A percentile compares a stretch with the other conserved stretches of the same genome.
Evolutionary conservation across 2,329 filamentous ascomycete species (phyloP).

Genomic region (Trichoderma atrobrunneum): DNA sequence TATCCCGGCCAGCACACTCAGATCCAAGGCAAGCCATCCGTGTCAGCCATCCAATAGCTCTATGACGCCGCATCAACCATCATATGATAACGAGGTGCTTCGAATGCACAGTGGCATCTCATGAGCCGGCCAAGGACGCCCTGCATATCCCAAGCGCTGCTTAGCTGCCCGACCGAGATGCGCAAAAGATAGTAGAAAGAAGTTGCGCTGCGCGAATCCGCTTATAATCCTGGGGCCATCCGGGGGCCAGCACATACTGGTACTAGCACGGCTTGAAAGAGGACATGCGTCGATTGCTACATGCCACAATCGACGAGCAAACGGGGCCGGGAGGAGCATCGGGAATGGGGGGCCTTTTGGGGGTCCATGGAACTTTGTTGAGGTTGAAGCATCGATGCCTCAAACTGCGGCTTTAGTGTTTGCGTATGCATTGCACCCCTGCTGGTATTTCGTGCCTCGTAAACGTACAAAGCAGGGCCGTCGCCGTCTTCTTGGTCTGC

Average conservation of each 20-base stretch:
- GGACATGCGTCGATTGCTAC: not conserved
- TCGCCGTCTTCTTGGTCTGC: not conserved
- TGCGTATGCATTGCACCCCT: not conserved
- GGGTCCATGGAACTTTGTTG: conserved; percentile 17
- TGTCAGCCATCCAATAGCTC: not conserved
- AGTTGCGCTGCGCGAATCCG: not conserved
- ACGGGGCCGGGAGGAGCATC: conserved; percentile 8
- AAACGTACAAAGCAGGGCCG: conserved; percentile 7
- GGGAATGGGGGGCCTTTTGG: not conserved
- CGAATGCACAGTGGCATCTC: not conserved
- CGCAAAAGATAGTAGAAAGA: not conserved
- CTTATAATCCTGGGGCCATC: not conserved
- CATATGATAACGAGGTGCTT: not conserved
- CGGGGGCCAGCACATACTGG: not conserved
- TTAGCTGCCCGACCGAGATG: conserved; percentile 8
- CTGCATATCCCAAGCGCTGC: not conserved
- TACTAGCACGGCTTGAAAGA: not conserved
- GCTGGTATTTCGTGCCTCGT: not conserved
- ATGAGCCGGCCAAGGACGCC: not conserved
- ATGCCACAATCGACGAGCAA: not conserved
- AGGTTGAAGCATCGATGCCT: conserved; percentile 12
- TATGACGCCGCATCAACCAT: not conserved
- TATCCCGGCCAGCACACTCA: not conserved
- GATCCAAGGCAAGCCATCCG: not conserved
- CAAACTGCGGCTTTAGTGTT: conserved; percentile 1